phyloP scores from a whole-genome alignment of 2,329 filamentous ascomycete species.

The Dryadomyces quercus-mongolicae region DNA sequence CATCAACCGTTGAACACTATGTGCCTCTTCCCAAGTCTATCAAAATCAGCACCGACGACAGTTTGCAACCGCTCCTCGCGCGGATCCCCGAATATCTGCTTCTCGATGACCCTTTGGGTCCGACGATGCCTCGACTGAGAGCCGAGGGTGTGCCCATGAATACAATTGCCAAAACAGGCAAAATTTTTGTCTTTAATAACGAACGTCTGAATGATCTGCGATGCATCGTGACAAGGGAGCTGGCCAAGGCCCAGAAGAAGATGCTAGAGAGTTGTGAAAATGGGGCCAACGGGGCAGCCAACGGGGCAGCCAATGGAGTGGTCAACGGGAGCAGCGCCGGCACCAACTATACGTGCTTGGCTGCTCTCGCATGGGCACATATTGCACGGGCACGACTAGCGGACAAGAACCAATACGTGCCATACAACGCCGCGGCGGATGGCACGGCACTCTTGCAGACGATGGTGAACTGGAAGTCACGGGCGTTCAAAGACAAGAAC shows the following conservation, averaged over 20 bases:
- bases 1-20: slow-evolving; percentile 13
- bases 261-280: slow-evolving; percentile 6
- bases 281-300: background rate
- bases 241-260: background rate
- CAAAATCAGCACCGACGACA: slow-evolving; percentile 5
- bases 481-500: slow-evolving; percentile 19
- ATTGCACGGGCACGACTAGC: slow-evolving; percentile 21
- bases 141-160: slow-evolving; percentile 16
- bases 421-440: background rate
- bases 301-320: too few species aligned
- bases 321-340: background rate
- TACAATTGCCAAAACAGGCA: slow-evolving; percentile 23
- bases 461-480: slow-evolving; percentile 28
- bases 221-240: slow-evolving; percentile 13
- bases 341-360: slow-evolving; percentile 26
- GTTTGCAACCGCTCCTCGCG: slow-evolving; percentile 13
- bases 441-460: slow-evolving; percentile 21
- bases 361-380: slow-evolving; percentile 27
- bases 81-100: slow-evolving; percentile 26
- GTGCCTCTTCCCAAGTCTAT: slow-evolving; percentile 10
- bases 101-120: slow-evolving; percentile 21
- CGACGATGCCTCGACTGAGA: slow-evolving; percentile 21
- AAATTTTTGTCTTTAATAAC: slow-evolving; percentile 27
- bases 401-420: slow-evolving; percentile 4
- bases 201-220: slow-evolving; percentile 20